phyloP scores from a whole-genome alignment of 2,329 filamentous ascomycete genomes.

The Dactylellina sp. region DNA sequence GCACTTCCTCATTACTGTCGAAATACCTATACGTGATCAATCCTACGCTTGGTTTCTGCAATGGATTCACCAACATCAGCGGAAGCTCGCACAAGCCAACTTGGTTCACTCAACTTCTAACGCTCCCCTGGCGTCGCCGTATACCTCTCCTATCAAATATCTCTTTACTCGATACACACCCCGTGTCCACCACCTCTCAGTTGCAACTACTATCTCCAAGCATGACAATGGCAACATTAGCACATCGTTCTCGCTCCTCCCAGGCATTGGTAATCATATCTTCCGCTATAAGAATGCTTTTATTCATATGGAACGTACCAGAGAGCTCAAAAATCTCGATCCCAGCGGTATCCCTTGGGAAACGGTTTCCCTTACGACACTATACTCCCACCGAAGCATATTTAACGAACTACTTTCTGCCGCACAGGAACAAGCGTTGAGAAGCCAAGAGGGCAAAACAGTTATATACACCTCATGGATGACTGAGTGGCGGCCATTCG shows the following conservation, averaged over 20 bases:
- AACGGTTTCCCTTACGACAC: conserved; percentile 88
- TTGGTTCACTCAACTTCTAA: conserved; percentile 60
- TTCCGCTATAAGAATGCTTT: conserved; percentile 88
- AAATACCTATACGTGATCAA: conserved; percentile 92
- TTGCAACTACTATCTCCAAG: conserved; percentile 73
- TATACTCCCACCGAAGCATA: conserved; percentile 87
- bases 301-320: conserved; percentile 85
- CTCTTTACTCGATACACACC: conserved; percentile 69
- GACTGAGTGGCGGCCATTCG: conserved; percentile 85
- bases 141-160: conserved; percentile 70
- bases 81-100: conserved; percentile 66
- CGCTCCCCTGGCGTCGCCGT: conserved; percentile 68
- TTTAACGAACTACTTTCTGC: conserved; percentile 92
- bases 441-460: conserved; percentile 90
- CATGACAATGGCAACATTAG: conserved; percentile 76
- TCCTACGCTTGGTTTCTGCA: conserved; percentile 94
- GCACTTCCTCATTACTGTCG: conserved; percentile 91
- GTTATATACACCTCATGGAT: conserved; percentile 87
- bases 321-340: conserved; percentile 82
- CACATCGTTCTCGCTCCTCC: conserved; percentile 87
- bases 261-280: conserved; percentile 88
- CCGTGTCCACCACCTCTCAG: conserved; percentile 73
- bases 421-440: conserved; percentile 81
- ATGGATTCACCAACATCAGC: conserved; percentile 89
- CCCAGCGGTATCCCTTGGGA: conserved; percentile 91